Evolutionary conservation across 257 asterid species (phyloP), one percentile per base, ranked within the genome.

Genomic region (Solanum neorickii): DNA sequence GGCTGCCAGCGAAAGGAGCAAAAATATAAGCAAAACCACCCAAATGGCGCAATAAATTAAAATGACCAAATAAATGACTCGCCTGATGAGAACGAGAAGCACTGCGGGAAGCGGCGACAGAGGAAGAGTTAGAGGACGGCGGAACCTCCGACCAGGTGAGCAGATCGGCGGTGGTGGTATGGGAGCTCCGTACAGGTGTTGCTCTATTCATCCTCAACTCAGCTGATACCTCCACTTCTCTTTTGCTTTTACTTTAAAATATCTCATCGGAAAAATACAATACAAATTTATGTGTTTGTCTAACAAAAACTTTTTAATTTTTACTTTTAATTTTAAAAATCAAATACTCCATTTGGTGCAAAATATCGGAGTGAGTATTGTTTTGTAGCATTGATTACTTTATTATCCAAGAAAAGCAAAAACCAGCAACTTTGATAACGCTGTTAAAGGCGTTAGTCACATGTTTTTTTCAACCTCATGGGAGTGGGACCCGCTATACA

Each of bases 111-210:
- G 39, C 13, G 89, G 91, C 27, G 72, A 37, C 11, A 70, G 89
- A 6, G 42, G 93, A 44, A 82, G 92, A 75, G 31, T 74, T 82
- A 29, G 92, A 13, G 47, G 91, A 85, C 27, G 95, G 92, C 12
- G 83, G 35, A 42, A 72, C 69, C 76, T 94, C 97, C 65, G 97
- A 90, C 98, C 98, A 95, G 7, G 93, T 93, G 23, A 95, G 93
- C 87, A 95, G 94, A 91, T 94, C 95, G 91, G 97, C 92, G 27
- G 98, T 95, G 91, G 90, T 87, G 4, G 95, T 88, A 91, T 92
- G 96, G 25, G 96, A 73, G 41, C 90, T 95, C 85, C 94, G 89
- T 14, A 85, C 91, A 83, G 98, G 93, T 23, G 94, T 92, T 84
- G 86, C 90, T 88, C 92, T 90, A 88, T 91, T 66, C 84, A 80